phyloP scores from a whole-genome alignment of 2,329 filamentous ascomycete species.

The Colletotrichum truncatum region DNA sequence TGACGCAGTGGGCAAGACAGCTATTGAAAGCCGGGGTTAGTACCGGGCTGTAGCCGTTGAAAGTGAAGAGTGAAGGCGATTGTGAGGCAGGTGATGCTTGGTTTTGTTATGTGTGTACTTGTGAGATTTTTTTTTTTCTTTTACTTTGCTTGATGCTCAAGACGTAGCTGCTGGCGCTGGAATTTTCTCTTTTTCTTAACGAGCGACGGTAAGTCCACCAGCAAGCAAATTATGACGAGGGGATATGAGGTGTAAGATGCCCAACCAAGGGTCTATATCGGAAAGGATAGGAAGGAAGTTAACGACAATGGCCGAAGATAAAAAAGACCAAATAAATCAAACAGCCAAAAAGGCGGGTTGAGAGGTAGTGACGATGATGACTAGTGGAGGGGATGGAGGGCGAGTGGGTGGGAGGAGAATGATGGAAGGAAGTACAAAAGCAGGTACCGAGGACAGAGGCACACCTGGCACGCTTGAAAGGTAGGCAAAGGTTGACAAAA shows the following conservation, averaged over 20 bases:
- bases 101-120: too few relatives aligned
- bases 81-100: neutral
- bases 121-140: neutral
- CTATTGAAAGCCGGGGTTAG: constrained; percentile 28
- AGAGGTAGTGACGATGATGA: constrained; percentile 19
- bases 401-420: neutral
- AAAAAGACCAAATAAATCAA: neutral
- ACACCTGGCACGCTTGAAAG: constrained; percentile 12
- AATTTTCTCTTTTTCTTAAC: too few relatives aligned
- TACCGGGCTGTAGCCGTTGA: constrained; percentile 2
- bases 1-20: constrained; percentile 5
- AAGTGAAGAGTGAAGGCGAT: neutral
- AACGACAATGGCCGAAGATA: neutral
- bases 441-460: constrained; percentile 24
- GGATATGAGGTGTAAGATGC: neutral
- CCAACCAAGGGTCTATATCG: neutral
- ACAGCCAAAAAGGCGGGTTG: neutral
- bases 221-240: neutral
- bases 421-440: constrained; percentile 16
- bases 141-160: too few relatives aligned
- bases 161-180: too few relatives aligned
- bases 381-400: constrained; percentile 6
- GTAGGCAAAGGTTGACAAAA: constrained; percentile 16
- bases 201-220: neutral
- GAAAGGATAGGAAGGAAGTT: neutral